A percentile compares a stretch with the other conserved stretches of the same genome.
phyloP scores from a whole-genome alignment of 441 rosid species.

The Erysimum cheiri region DNA sequence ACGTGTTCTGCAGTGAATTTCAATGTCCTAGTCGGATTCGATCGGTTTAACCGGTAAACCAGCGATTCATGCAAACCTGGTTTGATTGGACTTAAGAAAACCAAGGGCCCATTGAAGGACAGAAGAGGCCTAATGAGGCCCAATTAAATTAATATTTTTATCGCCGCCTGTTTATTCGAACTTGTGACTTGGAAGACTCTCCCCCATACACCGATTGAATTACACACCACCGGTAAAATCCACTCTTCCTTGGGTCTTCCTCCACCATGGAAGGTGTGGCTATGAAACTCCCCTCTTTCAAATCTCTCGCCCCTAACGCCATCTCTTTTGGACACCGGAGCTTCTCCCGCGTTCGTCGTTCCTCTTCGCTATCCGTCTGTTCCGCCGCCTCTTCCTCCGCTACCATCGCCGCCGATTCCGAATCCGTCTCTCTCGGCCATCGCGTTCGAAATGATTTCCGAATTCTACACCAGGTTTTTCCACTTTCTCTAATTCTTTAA shows the following conservation, averaged over 20 bases:
- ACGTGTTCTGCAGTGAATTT: background rate
- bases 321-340: slow-evolving; percentile 33
- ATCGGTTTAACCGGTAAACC: slow-evolving; percentile 10
- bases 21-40: background rate
- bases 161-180: background rate
- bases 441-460: slow-evolving; percentile 79
- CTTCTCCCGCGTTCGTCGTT: slow-evolving; percentile 36
- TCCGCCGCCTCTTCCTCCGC: slow-evolving; percentile 48
- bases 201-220: background rate
- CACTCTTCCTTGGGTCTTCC: slow-evolving; percentile 11
- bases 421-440: slow-evolving; percentile 70
- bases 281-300: slow-evolving; percentile 61
- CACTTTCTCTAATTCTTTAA: background rate
- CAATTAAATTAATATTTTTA: background rate
- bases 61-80: background rate
- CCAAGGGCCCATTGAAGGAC: background rate
- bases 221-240: background rate
- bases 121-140: background rate
- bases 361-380: slow-evolving; percentile 43
- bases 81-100: background rate
- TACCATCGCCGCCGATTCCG: slow-evolving; percentile 47
- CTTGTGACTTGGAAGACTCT: background rate
- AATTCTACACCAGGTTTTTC: slow-evolving; percentile 80
- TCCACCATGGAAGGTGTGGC: slow-evolving; percentile 62
- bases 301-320: slow-evolving; percentile 46